Conservation (phyloP, 371 early-diverging fungal species). For the Rhizopus arrhizus region DNA sequence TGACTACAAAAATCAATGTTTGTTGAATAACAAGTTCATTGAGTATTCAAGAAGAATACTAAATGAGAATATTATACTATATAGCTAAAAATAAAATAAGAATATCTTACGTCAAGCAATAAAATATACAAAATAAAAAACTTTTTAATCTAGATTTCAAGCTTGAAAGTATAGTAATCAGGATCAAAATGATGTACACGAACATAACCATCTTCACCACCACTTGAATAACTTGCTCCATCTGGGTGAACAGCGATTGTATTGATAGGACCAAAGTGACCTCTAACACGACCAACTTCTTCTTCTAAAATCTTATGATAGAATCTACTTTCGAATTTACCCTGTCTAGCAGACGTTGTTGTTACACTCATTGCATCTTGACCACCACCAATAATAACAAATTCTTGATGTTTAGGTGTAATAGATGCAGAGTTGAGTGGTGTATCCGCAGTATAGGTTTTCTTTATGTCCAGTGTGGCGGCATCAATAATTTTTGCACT, state of each 20-base stretch:
- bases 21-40: too few species aligned
- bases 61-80: too few species aligned
- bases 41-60: too few species aligned
- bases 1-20: too few species aligned
- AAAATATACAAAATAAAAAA: too few species aligned
- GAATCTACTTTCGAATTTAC: slow-evolving; percentile 98
- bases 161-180: slow-evolving; percentile 94
- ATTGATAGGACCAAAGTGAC: slow-evolving; percentile 99
- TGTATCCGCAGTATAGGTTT: slow-evolving; percentile 89
- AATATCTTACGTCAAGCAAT: too few species aligned
- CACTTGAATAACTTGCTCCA: slow-evolving; percentile 93
- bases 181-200: slow-evolving; percentile 95
- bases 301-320: slow-evolving; percentile 97
- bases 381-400: slow-evolving; percentile 83
- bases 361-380: slow-evolving; percentile 93
- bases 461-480: slow-evolving; percentile 81
- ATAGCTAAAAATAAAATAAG: too few species aligned
- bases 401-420: slow-evolving; percentile 84
- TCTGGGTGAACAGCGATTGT: slow-evolving; percentile 98
- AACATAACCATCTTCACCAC: slow-evolving; percentile 98
- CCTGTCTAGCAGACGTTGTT: slow-evolving; percentile 90
- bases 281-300: slow-evolving; percentile 97
- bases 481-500: slow-evolving; percentile 90
- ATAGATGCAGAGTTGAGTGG: slow-evolving; percentile 96
- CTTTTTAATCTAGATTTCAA: slow-evolving; percentile 44